Evolutionary conservation across 2,329 filamentous ascomycete species (phyloP), one percentile per base, ranked within the genome.

Genomic region (Rachicladosporium sp.): DNA sequence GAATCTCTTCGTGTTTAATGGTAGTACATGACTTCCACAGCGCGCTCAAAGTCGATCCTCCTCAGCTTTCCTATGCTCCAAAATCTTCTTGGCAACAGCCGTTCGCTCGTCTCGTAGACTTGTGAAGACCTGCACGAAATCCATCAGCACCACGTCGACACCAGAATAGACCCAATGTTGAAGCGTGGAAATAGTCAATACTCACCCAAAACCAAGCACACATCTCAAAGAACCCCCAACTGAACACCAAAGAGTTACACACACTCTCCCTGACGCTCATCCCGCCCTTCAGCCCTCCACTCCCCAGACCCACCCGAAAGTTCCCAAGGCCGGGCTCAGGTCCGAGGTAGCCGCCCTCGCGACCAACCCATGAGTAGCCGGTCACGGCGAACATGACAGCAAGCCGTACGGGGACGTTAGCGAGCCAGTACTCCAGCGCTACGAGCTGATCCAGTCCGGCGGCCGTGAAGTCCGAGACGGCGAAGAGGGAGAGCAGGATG

Each of bases 191-290:
- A 19, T 19, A 19, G 15, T 19, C 15, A 19, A 19, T 19, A 19
- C 15, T 46, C 56, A 77, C 77, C 87, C 87, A 94, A 61, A 93
- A 87, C 85, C 87, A 94, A 45, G 74, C 73, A 49, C 85, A 69
- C 58, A 85, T 75, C 67, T 95, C 88, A 55, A 93, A 56, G 53
- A 94, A 91, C 6, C 77, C 78, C 62, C 86, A 91, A 0, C 82
- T 78, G 56, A 95, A 93, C 31, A 93, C 76, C 31, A 93, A 67
- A 37, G 85, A 75, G 57, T 93, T 93, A 66, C 88, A 86, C 51
- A 94, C 61, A 15, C 74, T 73, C 46, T 87, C 80, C 36, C 57
- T 70, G 44, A 56, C 38, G 15, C 15, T 19, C 15, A 19, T 27
- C 23, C 23, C 23, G 29, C 38, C 42, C 23, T 52, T 30, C 35